Percentiles rank a stretch among this genome's conserved stretches.
Evolutionary conservation across 73 alveolate genomes (phyloP).

Genomic region (Tetrahymena thermophila): DNA sequence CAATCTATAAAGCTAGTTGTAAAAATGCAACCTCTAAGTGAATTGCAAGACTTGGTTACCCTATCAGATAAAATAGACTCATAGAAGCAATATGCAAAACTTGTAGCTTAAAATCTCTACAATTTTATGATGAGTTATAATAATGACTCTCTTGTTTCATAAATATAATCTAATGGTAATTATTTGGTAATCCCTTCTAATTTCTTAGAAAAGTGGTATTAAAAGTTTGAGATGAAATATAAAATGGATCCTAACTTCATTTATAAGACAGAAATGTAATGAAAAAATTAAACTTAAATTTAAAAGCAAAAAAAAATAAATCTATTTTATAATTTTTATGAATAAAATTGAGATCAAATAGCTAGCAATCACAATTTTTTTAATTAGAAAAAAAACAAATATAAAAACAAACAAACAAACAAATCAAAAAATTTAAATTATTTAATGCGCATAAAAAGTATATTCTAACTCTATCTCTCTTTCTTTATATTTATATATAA

Average conservation of each 20-base stretch:
- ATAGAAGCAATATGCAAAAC: conserved; percentile 76
- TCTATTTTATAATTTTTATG: background rate
- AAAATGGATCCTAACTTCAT: conserved; percentile 88
- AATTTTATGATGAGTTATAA: conserved; percentile 81
- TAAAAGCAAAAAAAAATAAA: background rate
- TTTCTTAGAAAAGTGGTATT: conserved; percentile 77
- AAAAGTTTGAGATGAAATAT: conserved; percentile 77
- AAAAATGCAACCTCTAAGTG: conserved; percentile 69
- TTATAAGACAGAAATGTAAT: conserved; percentile 63
- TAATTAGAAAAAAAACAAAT: too few relatives aligned
- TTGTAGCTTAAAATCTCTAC: conserved; percentile 80
- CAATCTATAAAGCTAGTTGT: conserved; percentile 69
- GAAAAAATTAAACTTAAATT: background rate
- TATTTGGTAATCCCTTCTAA: conserved; percentile 73
- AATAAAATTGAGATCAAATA: too few relatives aligned
- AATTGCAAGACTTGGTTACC: conserved; percentile 55
- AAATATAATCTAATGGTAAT: conserved; percentile 43
- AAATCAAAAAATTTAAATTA: too few relatives aligned
- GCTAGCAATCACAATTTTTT: too few relatives aligned
- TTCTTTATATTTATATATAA: too few relatives aligned
- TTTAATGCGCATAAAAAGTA: too few relatives aligned
- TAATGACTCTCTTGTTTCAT: conserved; percentile 44
- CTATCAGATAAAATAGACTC: conserved; percentile 70
- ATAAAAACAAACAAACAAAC: too few relatives aligned
- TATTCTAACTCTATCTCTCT: too few relatives aligned